A percentile compares a stretch with the other conserved stretches of the same genome.
Conservation (phyloP, 2,329 filamentous ascomycete species). For the Ciborinia camelliae region DNA sequence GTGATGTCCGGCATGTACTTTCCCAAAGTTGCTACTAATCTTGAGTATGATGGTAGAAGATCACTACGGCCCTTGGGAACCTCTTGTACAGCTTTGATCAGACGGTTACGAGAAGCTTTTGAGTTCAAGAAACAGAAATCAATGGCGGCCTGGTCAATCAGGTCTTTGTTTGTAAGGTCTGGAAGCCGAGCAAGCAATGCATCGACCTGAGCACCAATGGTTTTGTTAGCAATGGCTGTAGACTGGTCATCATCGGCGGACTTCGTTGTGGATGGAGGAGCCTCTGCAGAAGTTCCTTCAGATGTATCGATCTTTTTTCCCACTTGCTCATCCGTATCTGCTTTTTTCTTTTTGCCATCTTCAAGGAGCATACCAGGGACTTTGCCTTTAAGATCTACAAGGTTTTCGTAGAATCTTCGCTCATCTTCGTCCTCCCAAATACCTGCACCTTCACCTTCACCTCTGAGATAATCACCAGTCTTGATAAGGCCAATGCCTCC, state of each 20-base stretch:
- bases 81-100: constrained; percentile 90
- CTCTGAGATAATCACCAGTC: constrained; percentile 86
- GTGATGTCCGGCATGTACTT: constrained; percentile 94
- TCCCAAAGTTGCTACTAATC: constrained; percentile 86
- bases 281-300: constrained; percentile 41
- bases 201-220: constrained; percentile 94
- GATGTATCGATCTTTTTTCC: constrained; percentile 69
- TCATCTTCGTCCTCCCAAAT: constrained; percentile 99
- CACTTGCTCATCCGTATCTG: constrained; percentile 74
- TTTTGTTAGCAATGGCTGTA: constrained; percentile 95
- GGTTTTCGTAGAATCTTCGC: constrained; percentile 94
- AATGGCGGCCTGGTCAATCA: constrained; percentile 86
- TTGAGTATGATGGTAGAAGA: constrained; percentile 85
- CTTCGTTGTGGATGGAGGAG: constrained; percentile 47
- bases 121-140: constrained; percentile 99
- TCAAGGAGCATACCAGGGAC: constrained; percentile 92
- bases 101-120: constrained; percentile 90
- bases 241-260: constrained; percentile 74
- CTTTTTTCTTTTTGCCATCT: constrained; percentile 91
- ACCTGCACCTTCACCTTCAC: constrained; percentile 83
- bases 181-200: constrained; percentile 83
- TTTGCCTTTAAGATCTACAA: constrained; percentile 92
- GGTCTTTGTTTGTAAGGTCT: constrained; percentile 86
- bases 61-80: constrained; percentile 92
- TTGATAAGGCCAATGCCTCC: constrained; percentile 90